These are phyloP conservation scores for Camillea tinctor DNA, from an alignment of 2,329 filamentous ascomycete genomes.

Conservation along the genomic window DNA sequence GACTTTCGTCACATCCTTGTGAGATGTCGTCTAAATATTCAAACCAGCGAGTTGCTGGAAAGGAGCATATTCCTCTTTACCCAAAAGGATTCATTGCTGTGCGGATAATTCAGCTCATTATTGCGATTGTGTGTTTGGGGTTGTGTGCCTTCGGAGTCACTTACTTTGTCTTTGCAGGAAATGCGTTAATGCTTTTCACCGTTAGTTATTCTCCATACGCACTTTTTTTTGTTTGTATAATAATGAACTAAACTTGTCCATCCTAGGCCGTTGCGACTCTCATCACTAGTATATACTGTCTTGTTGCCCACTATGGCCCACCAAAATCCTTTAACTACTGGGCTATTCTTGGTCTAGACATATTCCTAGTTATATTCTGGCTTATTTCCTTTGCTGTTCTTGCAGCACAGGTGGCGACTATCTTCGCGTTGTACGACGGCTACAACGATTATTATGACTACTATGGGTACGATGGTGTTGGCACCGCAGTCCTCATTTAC, in stretches of 20 bases:
- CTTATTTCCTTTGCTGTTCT: conserved; percentile 43
- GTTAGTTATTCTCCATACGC: conserved; percentile 39
- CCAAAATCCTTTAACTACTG: conserved; percentile 53
- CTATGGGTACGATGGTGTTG: conserved; percentile 13
- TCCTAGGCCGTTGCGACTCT: conserved; percentile 43
- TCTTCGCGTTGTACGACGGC: conserved; percentile 1
- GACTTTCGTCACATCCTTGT: neutral
- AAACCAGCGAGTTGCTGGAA: conserved; percentile 34
- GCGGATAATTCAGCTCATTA: conserved; percentile 45
- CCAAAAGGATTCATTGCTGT: conserved; percentile 44
- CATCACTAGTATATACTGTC: conserved; percentile 45
- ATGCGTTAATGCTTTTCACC: conserved; percentile 37
- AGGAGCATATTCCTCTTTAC: conserved; percentile 46
- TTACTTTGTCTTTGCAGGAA: conserved; percentile 27
- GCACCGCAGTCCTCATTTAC: conserved; percentile 11
- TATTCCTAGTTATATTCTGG: conserved; percentile 54
- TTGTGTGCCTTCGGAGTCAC: conserved; percentile 45
- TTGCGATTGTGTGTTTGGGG: conserved; percentile 46
- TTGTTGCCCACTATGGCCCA: conserved; percentile 41
- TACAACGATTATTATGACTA: conserved; percentile 26
- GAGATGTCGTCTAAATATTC: conserved; percentile 29
- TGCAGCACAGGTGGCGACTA: conserved; percentile 35
- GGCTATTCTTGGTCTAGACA: conserved; percentile 50
- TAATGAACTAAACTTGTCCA: neutral
- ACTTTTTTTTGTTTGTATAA: too few species aligned